These are phyloP conservation scores for Penicillium manginii DNA, from an alignment of 495 filamentous ascomycete genomes.

Conservation along the genomic window DNA sequence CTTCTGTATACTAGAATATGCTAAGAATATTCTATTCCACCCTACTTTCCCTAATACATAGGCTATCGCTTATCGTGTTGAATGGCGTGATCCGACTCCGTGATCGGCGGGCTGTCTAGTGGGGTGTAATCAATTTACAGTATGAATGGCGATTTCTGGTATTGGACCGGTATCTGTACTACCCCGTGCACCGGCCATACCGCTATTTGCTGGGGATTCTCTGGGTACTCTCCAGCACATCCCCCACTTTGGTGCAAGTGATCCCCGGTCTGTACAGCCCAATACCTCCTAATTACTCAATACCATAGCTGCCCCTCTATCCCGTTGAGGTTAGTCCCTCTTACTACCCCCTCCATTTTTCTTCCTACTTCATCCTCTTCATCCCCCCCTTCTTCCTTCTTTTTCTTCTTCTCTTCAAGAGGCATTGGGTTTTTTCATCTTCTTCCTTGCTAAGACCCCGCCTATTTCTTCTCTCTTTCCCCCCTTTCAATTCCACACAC, in stretches of 20 bases:
- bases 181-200: constrained; percentile 2
- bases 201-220: not conserved
- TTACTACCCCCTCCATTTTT: constrained; percentile 36
- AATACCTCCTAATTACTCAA: not conserved
- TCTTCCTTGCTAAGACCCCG: constrained; percentile 24
- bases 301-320: constrained; percentile 28
- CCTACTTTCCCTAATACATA: no score
- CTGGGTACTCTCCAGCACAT: no score
- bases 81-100: constrained; percentile 28
- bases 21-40: no score
- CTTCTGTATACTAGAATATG: no score
- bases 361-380: constrained; percentile 29
- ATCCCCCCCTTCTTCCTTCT: constrained; percentile 21
- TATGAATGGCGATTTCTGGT: not conserved
- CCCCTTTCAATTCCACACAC: constrained; percentile 26
- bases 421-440: constrained; percentile 30
- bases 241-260: not conserved
- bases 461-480: constrained; percentile 23
- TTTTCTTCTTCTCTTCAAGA: constrained; percentile 26
- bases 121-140: constrained; percentile 1
- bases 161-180: not conserved
- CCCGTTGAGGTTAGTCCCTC: constrained; percentile 26
- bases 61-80: constrained; percentile 17
- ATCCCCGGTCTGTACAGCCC: not conserved
- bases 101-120: constrained; percentile 7